phyloP scores from a whole-genome alignment of 2,329 filamentous ascomycete species.

The Canariomyces notabilis region DNA sequence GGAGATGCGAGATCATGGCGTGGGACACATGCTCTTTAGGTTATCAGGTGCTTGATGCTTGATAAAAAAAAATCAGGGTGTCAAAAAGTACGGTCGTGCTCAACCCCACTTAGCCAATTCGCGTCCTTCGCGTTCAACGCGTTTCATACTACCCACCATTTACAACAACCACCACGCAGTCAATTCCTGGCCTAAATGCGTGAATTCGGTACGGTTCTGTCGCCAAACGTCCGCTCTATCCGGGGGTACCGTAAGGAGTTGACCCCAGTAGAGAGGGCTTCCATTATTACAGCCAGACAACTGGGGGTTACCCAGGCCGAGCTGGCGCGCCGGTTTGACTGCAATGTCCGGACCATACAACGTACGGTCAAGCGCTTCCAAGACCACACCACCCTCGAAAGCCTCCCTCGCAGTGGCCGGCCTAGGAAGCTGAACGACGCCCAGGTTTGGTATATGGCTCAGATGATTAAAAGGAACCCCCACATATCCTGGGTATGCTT shows the following conservation, averaged over 20 bases:
- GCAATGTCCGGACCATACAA: neutral
- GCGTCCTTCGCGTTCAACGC: too few species aligned
- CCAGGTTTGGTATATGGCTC: neutral
- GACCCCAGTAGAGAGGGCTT: neutral
- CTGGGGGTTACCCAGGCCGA: neutral
- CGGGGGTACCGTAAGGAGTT: neutral
- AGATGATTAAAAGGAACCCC: neutral
- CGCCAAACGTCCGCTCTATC: neutral
- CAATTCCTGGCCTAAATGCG: neutral
- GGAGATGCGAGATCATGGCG: too few species aligned
- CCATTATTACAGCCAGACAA: neutral
- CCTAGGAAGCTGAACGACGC: neutral
- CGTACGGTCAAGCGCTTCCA: neutral
- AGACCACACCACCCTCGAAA: neutral
- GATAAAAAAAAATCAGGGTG: too few species aligned
- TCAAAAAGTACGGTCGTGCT: too few species aligned
- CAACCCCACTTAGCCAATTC: too few species aligned
- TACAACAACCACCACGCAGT: too few species aligned
- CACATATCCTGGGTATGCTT: neutral
- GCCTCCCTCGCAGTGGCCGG: neutral
- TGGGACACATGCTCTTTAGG: too few species aligned
- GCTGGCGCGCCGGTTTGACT: neutral
- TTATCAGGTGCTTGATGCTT: too few species aligned
- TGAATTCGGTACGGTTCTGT: neutral
- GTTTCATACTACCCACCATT: too few species aligned